A percentile compares a stretch with the other conserved stretches of the same genome.
phyloP scores from a whole-genome alignment of 2,329 filamentous ascomycete species.

The Erysiphe pisi region DNA sequence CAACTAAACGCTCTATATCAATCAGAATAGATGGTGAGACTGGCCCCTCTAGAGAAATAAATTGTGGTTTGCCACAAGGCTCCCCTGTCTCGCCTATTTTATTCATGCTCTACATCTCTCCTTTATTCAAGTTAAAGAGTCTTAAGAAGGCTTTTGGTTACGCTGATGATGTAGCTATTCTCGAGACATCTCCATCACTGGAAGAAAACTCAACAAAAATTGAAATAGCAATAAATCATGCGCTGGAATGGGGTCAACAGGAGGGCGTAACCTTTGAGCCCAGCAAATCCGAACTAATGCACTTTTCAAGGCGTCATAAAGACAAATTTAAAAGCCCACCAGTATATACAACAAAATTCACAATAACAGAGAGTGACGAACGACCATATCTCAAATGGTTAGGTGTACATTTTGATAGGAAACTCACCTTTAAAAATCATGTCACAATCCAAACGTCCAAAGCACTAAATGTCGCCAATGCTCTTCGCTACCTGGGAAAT shows the following conservation, averaged over 20 bases:
- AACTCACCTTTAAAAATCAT: background rate
- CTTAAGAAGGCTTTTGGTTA: too few relatives aligned
- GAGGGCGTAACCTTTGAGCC: background rate
- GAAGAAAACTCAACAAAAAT: too few relatives aligned
- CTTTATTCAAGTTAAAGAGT: too few relatives aligned
- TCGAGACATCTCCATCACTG: too few relatives aligned
- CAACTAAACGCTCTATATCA: background rate
- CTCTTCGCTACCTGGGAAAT: background rate
- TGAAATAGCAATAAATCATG: too few relatives aligned
- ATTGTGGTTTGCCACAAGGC: too few relatives aligned
- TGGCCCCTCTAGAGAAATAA: too few relatives aligned
- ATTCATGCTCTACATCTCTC: too few relatives aligned
- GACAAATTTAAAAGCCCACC: background rate
- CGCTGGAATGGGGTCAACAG: background rate
- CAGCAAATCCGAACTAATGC: background rate
- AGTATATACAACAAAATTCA: background rate
- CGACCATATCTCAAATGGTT: slow-evolving; percentile 10
- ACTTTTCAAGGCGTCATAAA: background rate
- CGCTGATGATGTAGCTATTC: too few relatives aligned
- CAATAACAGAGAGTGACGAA: background rate
- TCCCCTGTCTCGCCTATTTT: too few relatives aligned
- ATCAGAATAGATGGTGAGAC: background rate
- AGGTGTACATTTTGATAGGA: background rate
- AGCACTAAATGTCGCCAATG: background rate
- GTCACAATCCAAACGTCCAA: background rate